Percentiles rank a stretch among this genome's conserved stretches.
These are phyloP conservation scores for Mucor velutinosus DNA, from an alignment of 371 early-diverging fungal species.

Conservation along the genomic window DNA sequence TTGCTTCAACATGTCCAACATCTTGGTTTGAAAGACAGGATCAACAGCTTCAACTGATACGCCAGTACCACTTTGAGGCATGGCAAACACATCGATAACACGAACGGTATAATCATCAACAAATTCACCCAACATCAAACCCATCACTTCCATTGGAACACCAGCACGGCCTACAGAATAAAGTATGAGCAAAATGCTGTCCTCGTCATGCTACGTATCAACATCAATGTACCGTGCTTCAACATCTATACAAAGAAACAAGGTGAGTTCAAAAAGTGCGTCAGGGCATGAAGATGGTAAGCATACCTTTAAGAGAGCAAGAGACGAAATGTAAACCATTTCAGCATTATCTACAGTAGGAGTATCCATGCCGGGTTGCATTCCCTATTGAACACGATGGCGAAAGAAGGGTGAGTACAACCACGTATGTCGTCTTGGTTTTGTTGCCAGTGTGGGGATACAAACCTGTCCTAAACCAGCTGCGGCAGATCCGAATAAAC, in stretches of 20 bases:
- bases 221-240: conserved; percentile 73
- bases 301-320: conserved; percentile 96
- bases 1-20: conserved; percentile 99
- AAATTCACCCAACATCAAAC: conserved; percentile 99
- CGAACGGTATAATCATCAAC: conserved; percentile 99
- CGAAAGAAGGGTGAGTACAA: not conserved
- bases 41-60: conserved; percentile 99
- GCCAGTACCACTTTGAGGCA: conserved; percentile 99
- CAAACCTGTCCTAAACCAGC: conserved; percentile 51
- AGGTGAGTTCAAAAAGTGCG: not conserved
- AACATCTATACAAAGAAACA: conserved; percentile 65
- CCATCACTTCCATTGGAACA: conserved; percentile 99
- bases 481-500: conserved; percentile 68
- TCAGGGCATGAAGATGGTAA: not conserved
- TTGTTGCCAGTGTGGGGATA: not conserved
- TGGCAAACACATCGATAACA: conserved; percentile 99
- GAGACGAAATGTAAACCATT: conserved; percentile 98
- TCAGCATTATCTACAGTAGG: conserved; percentile 98
- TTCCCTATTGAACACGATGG: conserved; percentile 21
- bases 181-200: not conserved
- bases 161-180: conserved; percentile 89
- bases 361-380: conserved; percentile 83
- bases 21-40: conserved; percentile 99
- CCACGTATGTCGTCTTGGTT: not conserved
- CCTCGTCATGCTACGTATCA: not conserved